Evolutionary conservation across 164 flowering plant species (phyloP).

Genomic region (Pachysandra terminalis): DNA sequence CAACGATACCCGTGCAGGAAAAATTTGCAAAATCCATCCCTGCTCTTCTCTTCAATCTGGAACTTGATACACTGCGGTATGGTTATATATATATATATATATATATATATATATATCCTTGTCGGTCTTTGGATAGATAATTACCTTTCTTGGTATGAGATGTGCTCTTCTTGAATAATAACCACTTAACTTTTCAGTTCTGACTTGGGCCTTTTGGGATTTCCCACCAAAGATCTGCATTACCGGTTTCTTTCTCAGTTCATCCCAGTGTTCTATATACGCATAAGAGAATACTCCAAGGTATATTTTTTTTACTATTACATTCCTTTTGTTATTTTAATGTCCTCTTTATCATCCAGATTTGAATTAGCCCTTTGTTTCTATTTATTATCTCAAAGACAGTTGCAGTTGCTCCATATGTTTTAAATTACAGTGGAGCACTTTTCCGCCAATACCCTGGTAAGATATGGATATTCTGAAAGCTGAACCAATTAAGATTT

Average conservation of each 20-base stretch:
- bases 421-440: conserved; percentile 89
- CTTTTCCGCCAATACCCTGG: conserved; percentile 98
- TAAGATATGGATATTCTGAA: conserved; percentile 18
- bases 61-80: conserved; percentile 93
- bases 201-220: conserved; percentile 90
- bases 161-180: neutral
- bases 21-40: conserved; percentile 80
- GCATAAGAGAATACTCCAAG: conserved; percentile 96
- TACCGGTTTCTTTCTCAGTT: conserved; percentile 94
- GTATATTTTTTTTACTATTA: conserved; percentile 29
- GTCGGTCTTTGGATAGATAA: neutral
- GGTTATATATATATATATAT: neutral
- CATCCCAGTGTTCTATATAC: conserved; percentile 79
- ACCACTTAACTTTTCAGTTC: conserved; percentile 50
- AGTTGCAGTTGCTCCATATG: conserved; percentile 89
- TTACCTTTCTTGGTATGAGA: neutral
- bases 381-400: conserved; percentile 57
- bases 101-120: too few relatives aligned
- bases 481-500: neutral
- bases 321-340: neutral
- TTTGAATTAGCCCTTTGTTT: conserved; percentile 16
- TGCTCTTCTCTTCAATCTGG: conserved; percentile 84
- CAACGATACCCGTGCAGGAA: conserved; percentile 80
- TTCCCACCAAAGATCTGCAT: conserved; percentile 85
- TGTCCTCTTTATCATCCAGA: neutral